A percentile compares a stretch with the other conserved stretches of the same genome.
Conservation (phyloP, 2,329 filamentous ascomycete species). For the Cordyceps cateniannulata region DNA sequence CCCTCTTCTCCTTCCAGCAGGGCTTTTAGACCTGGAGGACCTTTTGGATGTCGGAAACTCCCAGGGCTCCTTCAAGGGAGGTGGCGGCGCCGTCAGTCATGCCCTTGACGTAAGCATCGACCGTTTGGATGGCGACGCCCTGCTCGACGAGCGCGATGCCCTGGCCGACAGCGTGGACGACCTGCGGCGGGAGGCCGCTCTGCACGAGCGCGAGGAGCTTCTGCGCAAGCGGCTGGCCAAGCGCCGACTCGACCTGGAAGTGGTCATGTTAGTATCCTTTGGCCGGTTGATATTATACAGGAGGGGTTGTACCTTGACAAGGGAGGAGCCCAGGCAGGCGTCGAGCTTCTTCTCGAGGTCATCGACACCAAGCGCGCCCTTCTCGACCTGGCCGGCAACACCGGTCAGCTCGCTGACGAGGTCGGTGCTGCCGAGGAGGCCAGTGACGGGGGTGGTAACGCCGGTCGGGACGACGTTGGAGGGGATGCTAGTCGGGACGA, state of each 20-base stretch:
- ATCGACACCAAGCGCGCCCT: constrained; percentile 12
- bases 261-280: not conserved
- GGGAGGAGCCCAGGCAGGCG: constrained; percentile 14
- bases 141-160: constrained; percentile 18
- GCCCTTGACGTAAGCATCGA: constrained; percentile 18
- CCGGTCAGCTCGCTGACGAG: constrained; percentile 14
- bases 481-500: not conserved
- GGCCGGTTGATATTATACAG: not conserved
- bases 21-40: constrained; percentile 10
- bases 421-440: constrained; percentile 9
- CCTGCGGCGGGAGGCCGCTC: constrained; percentile 12
- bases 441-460: not conserved
- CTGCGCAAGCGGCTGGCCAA: constrained; percentile 17
- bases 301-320: constrained; percentile 14
- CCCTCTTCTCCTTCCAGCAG: not conserved
- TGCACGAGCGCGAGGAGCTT: constrained; percentile 19
- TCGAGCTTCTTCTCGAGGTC: constrained; percentile 18
- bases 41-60: constrained; percentile 15
- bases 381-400: constrained; percentile 15
- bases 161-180: constrained; percentile 19
- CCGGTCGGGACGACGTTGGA: not conserved
- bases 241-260: constrained; percentile 16
- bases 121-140: constrained; percentile 16
- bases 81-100: constrained; percentile 16
- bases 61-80: constrained; percentile 17